Base-by-base conservation (phyloP, 768 basidiomycete species). In the Suillus lakei region DNA sequence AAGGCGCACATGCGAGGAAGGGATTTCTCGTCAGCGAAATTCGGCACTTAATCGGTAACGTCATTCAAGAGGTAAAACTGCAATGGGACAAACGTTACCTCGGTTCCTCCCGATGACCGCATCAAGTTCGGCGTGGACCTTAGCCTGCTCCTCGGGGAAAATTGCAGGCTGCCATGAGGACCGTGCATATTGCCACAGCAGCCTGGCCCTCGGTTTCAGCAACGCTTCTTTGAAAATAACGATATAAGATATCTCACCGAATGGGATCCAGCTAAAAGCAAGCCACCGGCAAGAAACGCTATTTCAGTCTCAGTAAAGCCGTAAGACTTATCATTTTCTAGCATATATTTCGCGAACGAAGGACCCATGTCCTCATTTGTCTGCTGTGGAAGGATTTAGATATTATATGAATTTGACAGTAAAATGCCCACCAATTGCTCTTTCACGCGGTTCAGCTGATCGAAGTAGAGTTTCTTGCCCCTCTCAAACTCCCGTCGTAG, bases 211-310 rank as follows among this genome's bases (percentile, higher is more conserved):
- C 5, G 5, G n/a, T 5, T 6, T 64, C 28, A 64, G 44, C 9
- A 0, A 9, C 48, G 3, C 12, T 34, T 34, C 41, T 1, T 41
- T 1, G 1, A 4, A 21, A 15, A 18, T 13, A n/a, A 26, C 36
- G 13, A 9, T 28, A 62, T 18, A 51, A 26, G 48, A 32, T n/a
- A 30, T 34, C 72, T 3, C 61, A 78, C 79, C 7, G 87, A 87
- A 66, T 87, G 86, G 1, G 82, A 81, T 1, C 86, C 86, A 32
- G 85, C 87, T 44, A 86, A 81, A 68, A 88, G 88, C 77, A 88
- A 81, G 34, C 80, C 79, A 0, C 87, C 87, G 2, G 84, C 85
- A 21, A 89, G 80, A 70, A 87, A 89, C 0, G 86, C 83, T 3
- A 81, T 80, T 67, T 89, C 86, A 51, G 81, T 76, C 65, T 85